Percentiles rank a stretch among this genome's conserved stretches.
phyloP scores from a whole-genome alignment of 2,329 filamentous ascomycete species.

The Fusarium subtropicale region DNA sequence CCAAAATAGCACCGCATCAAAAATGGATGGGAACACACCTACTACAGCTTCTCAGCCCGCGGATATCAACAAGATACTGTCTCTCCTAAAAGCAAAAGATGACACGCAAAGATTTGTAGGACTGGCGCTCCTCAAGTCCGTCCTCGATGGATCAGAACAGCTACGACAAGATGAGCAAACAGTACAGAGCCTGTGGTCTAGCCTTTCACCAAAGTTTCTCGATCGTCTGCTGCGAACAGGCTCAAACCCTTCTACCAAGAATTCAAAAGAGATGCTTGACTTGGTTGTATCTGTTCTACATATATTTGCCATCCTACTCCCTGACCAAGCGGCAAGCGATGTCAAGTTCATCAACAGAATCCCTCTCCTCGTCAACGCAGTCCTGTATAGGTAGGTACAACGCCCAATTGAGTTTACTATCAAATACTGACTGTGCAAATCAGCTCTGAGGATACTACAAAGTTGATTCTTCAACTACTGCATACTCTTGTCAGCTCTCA shows the following conservation, averaged over 20 bases:
- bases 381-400: conserved; percentile 63
- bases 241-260: conserved; percentile 54
- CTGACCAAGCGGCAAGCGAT: conserved; percentile 58
- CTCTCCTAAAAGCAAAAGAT: conserved; percentile 68
- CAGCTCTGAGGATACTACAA: conserved; percentile 65
- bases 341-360: conserved; percentile 64
- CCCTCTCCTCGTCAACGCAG: conserved; percentile 63
- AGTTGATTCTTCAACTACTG: conserved; percentile 67
- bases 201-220: conserved; percentile 71
- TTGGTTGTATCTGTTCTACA: conserved; percentile 72
- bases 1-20: neutral
- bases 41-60: conserved; percentile 24
- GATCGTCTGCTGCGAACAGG: conserved; percentile 71
- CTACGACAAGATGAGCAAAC: conserved; percentile 60
- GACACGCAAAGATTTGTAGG: conserved; percentile 77
- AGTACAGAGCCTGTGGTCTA: conserved; percentile 67
- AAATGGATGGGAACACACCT: conserved; percentile 17
- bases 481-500: conserved; percentile 65
- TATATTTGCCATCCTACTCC: conserved; percentile 69
- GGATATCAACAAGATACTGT: conserved; percentile 61
- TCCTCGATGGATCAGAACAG: conserved; percentile 70
- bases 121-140: conserved; percentile 72
- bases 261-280: conserved; percentile 71
- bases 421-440: neutral
- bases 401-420: neutral